Evolutionary conservation across 2,329 filamentous ascomycete genomes (phyloP), one percentile per base, ranked within the genome.

Genomic region (Hypomyces perniciosus): DNA sequence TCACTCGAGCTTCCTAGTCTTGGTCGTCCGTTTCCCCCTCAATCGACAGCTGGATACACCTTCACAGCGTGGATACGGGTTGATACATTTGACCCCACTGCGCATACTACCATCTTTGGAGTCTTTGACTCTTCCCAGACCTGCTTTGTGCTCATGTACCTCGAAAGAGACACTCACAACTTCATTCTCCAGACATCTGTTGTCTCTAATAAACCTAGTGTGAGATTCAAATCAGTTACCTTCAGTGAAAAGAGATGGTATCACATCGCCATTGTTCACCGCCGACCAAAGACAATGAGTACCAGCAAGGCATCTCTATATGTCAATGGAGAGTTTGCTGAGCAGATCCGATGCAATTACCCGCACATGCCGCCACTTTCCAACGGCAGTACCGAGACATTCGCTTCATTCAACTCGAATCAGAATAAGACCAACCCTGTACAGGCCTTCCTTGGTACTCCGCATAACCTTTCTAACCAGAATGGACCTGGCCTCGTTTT

Each of bases 111-210:
- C 0, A 79, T 99, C 10, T 99, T 99, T 66, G 93, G 93, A 28
- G 89, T 93, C 7, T 97, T 95, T 67, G 93, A 99, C 69, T 78
- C 85, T 4, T 90, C 83, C 5, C 92, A 97, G 67, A 90, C 88
- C 5, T 99, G 93, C 68, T 99, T 99, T 62, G 72, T 99, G 34
- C 81, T 99, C 59, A 85, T 90, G 54, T 99, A 99, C 63, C 77
- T 99, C 37, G 95, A 99, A 66, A 90, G 86, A 63, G 91, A 96
- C 65, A 95, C 90, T 2, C 88, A 81, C 54, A 93, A 96, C 68
- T 87, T 99, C 58, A 99, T 99, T 58, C 74, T 99, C 5, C 93
- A 99, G 70, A 97, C 95, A 6, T 96, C 93, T 13, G 87, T 97
- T 54, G 88, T 84, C 47, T 90, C 90, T 7, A 78, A 83, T 47